phyloP scores from a whole-genome alignment of 2,329 filamentous ascomycete species.

The Simplicillium sp. region DNA sequence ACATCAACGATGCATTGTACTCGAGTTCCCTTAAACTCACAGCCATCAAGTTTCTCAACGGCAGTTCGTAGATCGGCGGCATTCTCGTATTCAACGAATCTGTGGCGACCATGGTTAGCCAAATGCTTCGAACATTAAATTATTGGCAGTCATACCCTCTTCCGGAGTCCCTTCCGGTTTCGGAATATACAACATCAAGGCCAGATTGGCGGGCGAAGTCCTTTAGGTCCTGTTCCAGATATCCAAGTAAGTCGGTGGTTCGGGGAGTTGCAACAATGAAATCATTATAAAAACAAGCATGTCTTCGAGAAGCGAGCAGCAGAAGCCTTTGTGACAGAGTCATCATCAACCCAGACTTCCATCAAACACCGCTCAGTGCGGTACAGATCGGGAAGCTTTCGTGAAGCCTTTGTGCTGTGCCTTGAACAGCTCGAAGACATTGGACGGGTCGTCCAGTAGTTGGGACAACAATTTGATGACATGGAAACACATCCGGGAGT shows the following conservation, averaged over 20 bases:
- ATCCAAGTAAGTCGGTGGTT: constrained; percentile 71
- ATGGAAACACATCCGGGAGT: constrained; percentile 15
- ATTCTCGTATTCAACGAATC: constrained; percentile 97
- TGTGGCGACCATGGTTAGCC: constrained; percentile 24
- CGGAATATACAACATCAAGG: constrained; percentile 95
- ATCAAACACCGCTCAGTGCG: no score
- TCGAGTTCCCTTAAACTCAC: constrained; percentile 82
- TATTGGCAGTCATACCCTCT: constrained; percentile 60
- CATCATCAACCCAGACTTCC: no score
- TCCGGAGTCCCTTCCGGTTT: constrained; percentile 84
- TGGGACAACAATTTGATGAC: not conserved
- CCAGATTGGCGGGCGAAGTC: constrained; percentile 96
- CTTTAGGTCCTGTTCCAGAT: constrained; percentile 90
- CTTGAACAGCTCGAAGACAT: no score
- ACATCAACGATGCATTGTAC: constrained; percentile 87
- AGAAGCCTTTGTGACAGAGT: constrained; percentile 11
- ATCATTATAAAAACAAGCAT: not conserved
- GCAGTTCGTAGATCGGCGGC: constrained; percentile 80
- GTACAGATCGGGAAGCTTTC: no score
- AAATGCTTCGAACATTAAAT: no score
- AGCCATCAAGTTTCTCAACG: constrained; percentile 87
- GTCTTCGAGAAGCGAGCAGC: constrained; percentile 13
- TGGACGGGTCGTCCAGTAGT: not conserved
- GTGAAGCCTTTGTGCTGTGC: no score
- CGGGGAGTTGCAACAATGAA: constrained; percentile 25